phyloP scores from a whole-genome alignment of 2,329 filamentous ascomycete genomes.

The Aureobasidium sp. region DNA sequence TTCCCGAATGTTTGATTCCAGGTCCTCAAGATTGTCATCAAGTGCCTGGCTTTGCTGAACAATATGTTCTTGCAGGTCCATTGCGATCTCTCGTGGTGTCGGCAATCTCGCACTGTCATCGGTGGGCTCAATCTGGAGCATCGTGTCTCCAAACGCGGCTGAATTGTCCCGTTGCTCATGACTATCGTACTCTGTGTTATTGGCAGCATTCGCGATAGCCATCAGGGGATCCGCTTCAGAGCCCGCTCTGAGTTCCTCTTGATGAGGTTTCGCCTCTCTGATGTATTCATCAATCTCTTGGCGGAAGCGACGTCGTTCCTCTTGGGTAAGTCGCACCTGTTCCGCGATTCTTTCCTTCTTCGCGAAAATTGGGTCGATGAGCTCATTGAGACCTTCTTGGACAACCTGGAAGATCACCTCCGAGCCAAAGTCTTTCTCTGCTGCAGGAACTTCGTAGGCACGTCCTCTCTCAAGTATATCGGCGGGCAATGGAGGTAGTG shows the following conservation, averaged over 20 bases:
- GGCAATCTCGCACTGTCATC: neutral
- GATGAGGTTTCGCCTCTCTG: slow-evolving; percentile 20
- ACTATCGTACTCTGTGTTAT: neutral
- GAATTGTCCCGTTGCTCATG: neutral
- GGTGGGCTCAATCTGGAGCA: neutral
- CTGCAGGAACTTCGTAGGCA: slow-evolving; percentile 69
- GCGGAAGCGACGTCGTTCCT: slow-evolving; percentile 51
- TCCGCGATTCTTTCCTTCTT: slow-evolving; percentile 70
- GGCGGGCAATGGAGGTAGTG: slow-evolving; percentile 52
- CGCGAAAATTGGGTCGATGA: slow-evolving; percentile 81
- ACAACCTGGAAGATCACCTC: slow-evolving; percentile 88
- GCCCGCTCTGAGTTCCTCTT: slow-evolving; percentile 27
- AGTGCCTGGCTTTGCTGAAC: slow-evolving; percentile 25
- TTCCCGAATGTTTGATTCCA: slow-evolving; percentile 29
- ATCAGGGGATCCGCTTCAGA: slow-evolving; percentile 24
- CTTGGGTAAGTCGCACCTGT: slow-evolving; percentile 56
- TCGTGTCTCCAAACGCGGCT: neutral
- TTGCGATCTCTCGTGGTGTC: slow-evolving; percentile 11
- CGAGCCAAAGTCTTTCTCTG: slow-evolving; percentile 74
- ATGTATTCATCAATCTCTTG: slow-evolving; percentile 35
- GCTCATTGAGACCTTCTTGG: slow-evolving; percentile 87
- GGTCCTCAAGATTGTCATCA: slow-evolving; percentile 24
- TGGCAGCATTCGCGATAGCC: slow-evolving; percentile 19
- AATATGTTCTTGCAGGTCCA: slow-evolving; percentile 21
- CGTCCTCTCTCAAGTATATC: slow-evolving; percentile 65